A percentile compares a stretch with the other conserved stretches of the same genome.
phyloP scores from a whole-genome alignment of 176 grass and related monocot species.

The Chrysopogon serrulatus region DNA sequence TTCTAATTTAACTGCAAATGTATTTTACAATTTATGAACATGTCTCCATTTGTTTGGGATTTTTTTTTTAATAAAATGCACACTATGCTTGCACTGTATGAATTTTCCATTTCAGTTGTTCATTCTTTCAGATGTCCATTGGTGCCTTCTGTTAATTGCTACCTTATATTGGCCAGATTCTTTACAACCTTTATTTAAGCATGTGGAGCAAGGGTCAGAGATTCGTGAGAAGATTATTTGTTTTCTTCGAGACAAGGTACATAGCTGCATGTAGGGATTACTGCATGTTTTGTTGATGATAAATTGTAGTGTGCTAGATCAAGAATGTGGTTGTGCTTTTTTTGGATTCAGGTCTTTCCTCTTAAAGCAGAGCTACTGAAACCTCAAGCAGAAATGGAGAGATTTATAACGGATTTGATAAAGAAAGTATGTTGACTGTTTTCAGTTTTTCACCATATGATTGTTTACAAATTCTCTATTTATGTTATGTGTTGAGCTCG shows the following conservation, averaged over 20 bases:
- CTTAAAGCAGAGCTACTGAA: slow-evolving; percentile 89
- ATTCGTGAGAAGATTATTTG: slow-evolving; percentile 96
- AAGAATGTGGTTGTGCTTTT: not conserved
- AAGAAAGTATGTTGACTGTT: slow-evolving; percentile 66
- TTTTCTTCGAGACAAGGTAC: slow-evolving; percentile 98
- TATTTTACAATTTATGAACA: not conserved
- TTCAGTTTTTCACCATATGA: slow-evolving; percentile 2
- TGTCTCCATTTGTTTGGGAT: slow-evolving; percentile 7
- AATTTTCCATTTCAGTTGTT: not conserved
- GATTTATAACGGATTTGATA: slow-evolving; percentile 93
- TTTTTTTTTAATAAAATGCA: not conserved
- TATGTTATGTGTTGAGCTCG: slow-evolving; percentile 5
- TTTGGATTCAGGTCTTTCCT: slow-evolving; percentile 71
- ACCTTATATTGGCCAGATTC: slow-evolving; percentile 59
- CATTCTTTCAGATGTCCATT: not conserved
- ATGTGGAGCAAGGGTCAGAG: slow-evolving; percentile 85
- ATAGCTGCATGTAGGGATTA: not conserved
- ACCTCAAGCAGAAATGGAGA: slow-evolving; percentile 95
- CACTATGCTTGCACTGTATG: not conserved
- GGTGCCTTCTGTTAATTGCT: not conserved
- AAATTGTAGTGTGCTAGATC: not conserved
- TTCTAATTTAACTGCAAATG: not conserved
- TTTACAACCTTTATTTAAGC: slow-evolving; percentile 93
- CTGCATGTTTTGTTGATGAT: not conserved
- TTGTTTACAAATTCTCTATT: not conserved